Base-by-base conservation (phyloP, 805 yeast genomes). In the Blastobotrys peoriensis region DNA sequence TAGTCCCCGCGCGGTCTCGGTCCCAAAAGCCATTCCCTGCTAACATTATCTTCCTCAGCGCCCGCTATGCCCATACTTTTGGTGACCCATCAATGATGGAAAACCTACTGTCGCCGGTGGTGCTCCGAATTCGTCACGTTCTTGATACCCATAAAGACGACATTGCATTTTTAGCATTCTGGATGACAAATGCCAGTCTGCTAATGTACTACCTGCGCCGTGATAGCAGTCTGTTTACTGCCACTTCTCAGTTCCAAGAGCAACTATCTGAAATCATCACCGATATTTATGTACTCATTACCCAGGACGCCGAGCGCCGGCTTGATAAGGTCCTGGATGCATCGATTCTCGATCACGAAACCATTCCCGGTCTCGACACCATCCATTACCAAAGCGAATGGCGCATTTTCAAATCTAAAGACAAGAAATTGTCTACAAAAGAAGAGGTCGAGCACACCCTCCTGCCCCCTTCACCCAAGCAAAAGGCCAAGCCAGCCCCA, bases 401-500 rank as follows among this genome's bases (percentile, higher is more conserved):
- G 84, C 73, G 74, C 49, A 64, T 79, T 23, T 78, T 79, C 63
- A 68, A 73, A 69, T 10, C 74, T 71, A 62, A 76, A 68, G 54
- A 64, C 27, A 73, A 74, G 51, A 59, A 61, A 36, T 66, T 69
- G 45, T 73, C 74, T 47, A 78, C 78, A 3, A 83, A 81, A 58
- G 87, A 83, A 43, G 91, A 85, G 52, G 82, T 88, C 27, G 67
- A 81, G 37, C 74, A 78, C 44, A 83, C 81, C 76, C 67, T 87
- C 45, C 81, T 82, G 51, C 98, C 98, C 3, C 98, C 98, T 2
- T 70, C 91, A 0, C 76, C 85, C 17, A 71, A 76, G 38, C 83
- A 85, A 46, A 83, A 86, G 58, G 79, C 84, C 73, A 80, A 79
- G 59, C 96, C 96, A 2, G 86, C 97, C 0, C 98, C 98, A 0